Conservation (phyloP, 2,329 filamentous ascomycete genomes). For the Cladosporium sp. region DNA sequence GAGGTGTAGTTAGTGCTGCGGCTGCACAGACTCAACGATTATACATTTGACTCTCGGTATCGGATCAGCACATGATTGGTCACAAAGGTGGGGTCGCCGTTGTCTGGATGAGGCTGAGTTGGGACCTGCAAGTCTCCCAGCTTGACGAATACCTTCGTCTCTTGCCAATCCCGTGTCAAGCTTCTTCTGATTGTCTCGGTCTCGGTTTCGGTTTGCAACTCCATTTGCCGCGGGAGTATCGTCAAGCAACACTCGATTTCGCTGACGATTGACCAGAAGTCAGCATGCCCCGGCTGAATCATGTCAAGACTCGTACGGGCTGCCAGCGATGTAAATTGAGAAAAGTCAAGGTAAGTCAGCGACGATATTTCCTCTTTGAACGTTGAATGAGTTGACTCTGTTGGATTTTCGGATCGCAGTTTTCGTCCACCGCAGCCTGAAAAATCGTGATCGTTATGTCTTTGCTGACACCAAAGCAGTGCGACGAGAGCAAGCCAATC, state of each 20-base stretch:
- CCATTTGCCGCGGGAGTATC: not conserved
- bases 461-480: constrained; percentile 10
- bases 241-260: too few relatives aligned
- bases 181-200: not conserved
- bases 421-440: too few relatives aligned
- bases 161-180: not conserved
- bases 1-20: too few relatives aligned
- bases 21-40: too few relatives aligned
- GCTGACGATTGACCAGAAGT: too few relatives aligned
- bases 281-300: constrained; percentile 21
- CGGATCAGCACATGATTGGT: not conserved
- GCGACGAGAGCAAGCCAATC: constrained; percentile 22
- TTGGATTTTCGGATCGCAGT: too few relatives aligned
- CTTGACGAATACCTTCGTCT: too few relatives aligned
- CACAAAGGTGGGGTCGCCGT: too few relatives aligned
- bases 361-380: not conserved
- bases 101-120: too few relatives aligned
- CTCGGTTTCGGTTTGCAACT: not conserved
- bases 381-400: too few relatives aligned
- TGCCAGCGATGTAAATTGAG: constrained; percentile 22
- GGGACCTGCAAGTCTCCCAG: not conserved
- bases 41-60: not conserved
- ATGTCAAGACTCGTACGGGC: constrained; percentile 21
- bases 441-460: too few relatives aligned
- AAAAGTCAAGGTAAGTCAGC: constrained; percentile 20